phyloP scores from a whole-genome alignment of 331 rosid species.

The Pyracantha coccinea region DNA sequence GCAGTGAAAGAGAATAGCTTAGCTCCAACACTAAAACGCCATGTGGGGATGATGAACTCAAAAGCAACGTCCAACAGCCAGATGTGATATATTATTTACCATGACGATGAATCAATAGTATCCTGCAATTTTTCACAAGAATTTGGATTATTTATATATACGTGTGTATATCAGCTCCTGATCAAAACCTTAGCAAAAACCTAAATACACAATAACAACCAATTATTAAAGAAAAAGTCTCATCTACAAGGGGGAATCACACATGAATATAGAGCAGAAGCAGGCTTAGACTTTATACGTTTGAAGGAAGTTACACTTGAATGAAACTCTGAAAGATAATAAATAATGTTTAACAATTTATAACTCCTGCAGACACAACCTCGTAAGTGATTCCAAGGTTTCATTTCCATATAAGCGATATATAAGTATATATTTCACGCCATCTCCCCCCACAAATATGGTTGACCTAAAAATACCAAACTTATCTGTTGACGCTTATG shows the following conservation, averaged over 20 bases:
- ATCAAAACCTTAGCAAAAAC: background rate
- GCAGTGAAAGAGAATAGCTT: no score
- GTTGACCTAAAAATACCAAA: background rate
- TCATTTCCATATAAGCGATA: background rate
- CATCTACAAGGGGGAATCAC: no score
- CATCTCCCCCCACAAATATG: background rate
- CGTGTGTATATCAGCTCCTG: background rate
- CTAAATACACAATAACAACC: no score
- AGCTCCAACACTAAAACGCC: no score
- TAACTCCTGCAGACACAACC: no score
- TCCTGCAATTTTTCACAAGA: background rate
- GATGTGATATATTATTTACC: background rate
- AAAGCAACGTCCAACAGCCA: background rate
- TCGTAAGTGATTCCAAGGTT: background rate
- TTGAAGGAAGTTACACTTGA: no score
- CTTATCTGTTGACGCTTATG: background rate
- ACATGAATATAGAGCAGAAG: no score
- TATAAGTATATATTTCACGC: background rate
- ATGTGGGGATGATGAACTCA: no score
- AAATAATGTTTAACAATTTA: no score
- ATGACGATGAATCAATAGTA: background rate
- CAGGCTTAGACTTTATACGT: no score
- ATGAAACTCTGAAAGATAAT: no score
- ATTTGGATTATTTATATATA: background rate
- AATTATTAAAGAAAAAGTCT: no score